These are phyloP conservation scores for Elongisporangium senticosum DNA, from an alignment of 352 stramenopile species.

Conservation along the genomic window DNA sequence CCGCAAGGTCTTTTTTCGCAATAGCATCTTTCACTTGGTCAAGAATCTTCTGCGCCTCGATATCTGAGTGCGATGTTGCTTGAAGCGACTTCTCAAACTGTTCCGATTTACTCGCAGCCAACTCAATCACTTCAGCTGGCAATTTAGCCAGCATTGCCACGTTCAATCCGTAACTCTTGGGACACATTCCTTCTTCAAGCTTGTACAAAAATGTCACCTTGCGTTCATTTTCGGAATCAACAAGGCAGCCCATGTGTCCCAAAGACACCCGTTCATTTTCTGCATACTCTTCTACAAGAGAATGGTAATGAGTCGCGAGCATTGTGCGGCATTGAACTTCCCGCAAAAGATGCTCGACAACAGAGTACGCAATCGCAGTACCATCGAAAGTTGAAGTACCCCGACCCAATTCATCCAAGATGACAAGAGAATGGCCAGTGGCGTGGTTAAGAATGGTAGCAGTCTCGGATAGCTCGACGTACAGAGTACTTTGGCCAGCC, in stretches of 20 bases:
- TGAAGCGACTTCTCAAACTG: constrained; percentile 86
- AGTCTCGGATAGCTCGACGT: constrained; percentile 98
- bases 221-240: constrained; percentile 75
- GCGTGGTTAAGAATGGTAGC: constrained; percentile 96
- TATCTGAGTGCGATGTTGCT: constrained; percentile 20
- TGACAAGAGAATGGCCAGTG: constrained; percentile 94
- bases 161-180: constrained; percentile 99
- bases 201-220: constrained; percentile 99
- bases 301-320: constrained; percentile 99
- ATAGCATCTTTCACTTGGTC: constrained; percentile 16
- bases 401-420: constrained; percentile 98
- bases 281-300: constrained; percentile 87
- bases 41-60: constrained; percentile 19
- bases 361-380: constrained; percentile 96
- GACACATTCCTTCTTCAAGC: constrained; percentile 92
- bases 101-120: constrained; percentile 86
- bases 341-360: constrained; percentile 91
- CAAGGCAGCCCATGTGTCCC: constrained; percentile 80
- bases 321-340: constrained; percentile 90
- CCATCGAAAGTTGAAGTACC: constrained; percentile 99
- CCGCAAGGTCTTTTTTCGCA: constrained; percentile 8
- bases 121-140: constrained; percentile 92
- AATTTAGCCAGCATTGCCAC: constrained; percentile 97
- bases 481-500: constrained; percentile 99
- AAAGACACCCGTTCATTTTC: constrained; percentile 55